phyloP scores from a whole-genome alignment of 2,329 filamentous ascomycete species.

The Xylaria hypoxylon region DNA sequence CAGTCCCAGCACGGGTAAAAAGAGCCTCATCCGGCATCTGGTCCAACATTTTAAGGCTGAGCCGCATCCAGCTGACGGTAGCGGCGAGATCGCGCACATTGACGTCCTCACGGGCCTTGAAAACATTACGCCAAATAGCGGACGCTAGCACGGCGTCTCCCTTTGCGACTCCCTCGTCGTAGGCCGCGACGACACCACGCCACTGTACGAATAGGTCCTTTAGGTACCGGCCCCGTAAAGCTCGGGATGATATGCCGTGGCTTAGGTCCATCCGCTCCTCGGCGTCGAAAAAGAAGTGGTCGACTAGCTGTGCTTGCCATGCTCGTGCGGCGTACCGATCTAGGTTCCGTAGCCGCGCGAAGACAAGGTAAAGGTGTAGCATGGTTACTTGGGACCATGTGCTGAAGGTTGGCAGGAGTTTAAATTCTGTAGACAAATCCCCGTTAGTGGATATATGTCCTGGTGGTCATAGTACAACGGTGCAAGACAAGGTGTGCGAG shows the following conservation, averaged over 20 bases:
- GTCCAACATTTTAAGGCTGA: conserved; percentile 61
- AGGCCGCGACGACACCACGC: conserved; percentile 85
- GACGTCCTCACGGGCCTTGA: conserved; percentile 72
- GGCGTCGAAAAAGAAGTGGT: conserved; percentile 94
- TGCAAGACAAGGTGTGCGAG: neutral
- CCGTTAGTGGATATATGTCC: conserved; percentile 18
- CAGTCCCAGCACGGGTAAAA: conserved; percentile 48
- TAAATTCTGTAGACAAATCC: conserved; percentile 68
- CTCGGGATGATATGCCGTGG: conserved; percentile 74
- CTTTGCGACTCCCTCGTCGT: conserved; percentile 82
- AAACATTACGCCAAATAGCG: conserved; percentile 94
- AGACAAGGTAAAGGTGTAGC: conserved; percentile 93
- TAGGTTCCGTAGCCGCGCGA: conserved; percentile 83
- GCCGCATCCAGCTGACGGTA: conserved; percentile 68
- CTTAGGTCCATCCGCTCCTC: conserved; percentile 85
- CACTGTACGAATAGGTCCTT: conserved; percentile 96
- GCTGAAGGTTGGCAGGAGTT: conserved; percentile 86
- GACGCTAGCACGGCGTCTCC: conserved; percentile 82
- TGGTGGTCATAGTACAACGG: conserved; percentile 14
- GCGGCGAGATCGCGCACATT: conserved; percentile 64
- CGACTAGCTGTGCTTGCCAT: conserved; percentile 91
- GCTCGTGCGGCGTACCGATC: conserved; percentile 74
- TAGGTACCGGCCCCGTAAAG: conserved; percentile 72
- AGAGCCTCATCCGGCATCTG: conserved; percentile 60
- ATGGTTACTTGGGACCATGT: conserved; percentile 97